Evolutionary conservation across 2,329 filamentous ascomycete genomes (phyloP).

Genomic region (Penicillium sumatraense): DNA sequence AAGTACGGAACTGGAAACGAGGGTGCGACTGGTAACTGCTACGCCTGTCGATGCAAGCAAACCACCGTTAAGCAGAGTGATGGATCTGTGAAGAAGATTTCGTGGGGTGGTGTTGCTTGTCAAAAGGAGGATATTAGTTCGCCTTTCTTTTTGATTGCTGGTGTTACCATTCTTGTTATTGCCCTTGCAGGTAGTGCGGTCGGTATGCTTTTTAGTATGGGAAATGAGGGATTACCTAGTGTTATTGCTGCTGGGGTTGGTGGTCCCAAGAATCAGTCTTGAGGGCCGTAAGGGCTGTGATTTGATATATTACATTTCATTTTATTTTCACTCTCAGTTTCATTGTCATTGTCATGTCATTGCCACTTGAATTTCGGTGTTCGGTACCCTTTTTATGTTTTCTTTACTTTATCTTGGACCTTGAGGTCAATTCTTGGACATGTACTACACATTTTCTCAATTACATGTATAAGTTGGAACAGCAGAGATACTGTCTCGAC

Average conservation of each 20-base stretch:
- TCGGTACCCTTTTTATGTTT: neutral
- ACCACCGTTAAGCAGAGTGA: conserved; percentile 56
- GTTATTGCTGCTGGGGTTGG: conserved; percentile 96
- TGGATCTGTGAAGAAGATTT: conserved; percentile 63
- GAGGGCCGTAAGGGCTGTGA: too few relatives aligned
- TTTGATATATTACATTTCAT: neutral
- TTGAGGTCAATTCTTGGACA: neutral
- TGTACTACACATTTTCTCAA: too few relatives aligned
- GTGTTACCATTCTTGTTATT: conserved; percentile 73
- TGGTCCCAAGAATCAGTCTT: conserved; percentile 57
- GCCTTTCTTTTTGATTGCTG: conserved; percentile 84
- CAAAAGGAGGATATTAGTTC: conserved; percentile 89
- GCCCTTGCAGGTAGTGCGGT: conserved; percentile 72
- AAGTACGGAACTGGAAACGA: conserved; percentile 59
- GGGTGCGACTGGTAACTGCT: conserved; percentile 64
- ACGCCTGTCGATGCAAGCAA: conserved; percentile 73
- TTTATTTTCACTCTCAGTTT: too few relatives aligned
- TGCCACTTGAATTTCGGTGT: neutral
- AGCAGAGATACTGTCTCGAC: too few relatives aligned
- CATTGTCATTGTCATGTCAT: too few relatives aligned
- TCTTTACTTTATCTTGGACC: neutral
- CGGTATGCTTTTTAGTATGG: conserved; percentile 79
- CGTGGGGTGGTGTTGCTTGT: conserved; percentile 86
- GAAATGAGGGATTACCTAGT: conserved; percentile 84
- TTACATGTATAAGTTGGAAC: too few relatives aligned